These are phyloP conservation scores for Pyricularia grisea DNA, from an alignment of 2,329 filamentous ascomycete species.

Conservation along the genomic window DNA sequence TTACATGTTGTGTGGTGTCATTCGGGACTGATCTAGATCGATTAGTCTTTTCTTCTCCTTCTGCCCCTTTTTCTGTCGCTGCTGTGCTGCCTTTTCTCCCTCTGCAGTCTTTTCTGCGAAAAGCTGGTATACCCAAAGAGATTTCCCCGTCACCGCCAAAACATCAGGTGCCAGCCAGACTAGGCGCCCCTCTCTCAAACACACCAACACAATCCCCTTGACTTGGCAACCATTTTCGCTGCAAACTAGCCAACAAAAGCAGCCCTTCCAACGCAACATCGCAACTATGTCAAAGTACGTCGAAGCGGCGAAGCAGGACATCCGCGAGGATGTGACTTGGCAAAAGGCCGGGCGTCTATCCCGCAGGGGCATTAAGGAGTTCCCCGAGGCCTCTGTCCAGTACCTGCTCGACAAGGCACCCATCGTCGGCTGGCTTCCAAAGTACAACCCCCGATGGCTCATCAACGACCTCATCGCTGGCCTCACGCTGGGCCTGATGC, in stretches of 20 bases:
- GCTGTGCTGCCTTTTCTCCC: neutral
- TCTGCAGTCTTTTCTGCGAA: neutral
- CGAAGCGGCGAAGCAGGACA: conserved; percentile 16
- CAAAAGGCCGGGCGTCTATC: conserved; percentile 21
- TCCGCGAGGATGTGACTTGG: conserved; percentile 27
- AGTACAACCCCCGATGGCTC: conserved; percentile 52
- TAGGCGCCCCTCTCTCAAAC: neutral
- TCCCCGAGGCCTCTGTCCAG: conserved; percentile 42
- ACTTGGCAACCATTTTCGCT: neutral
- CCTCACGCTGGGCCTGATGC: conserved; percentile 48
- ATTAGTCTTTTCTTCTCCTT: neutral
- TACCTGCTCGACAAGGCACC: conserved; percentile 53
- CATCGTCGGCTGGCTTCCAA: conserved; percentile 52
- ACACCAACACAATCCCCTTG: neutral
- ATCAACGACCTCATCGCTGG: conserved; percentile 53
- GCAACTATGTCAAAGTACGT: neutral
- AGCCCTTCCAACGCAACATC: no score
- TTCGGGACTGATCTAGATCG: neutral
- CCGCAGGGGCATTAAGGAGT: conserved; percentile 17
- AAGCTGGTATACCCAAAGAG: neutral
- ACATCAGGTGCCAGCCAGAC: neutral
- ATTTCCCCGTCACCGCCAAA: neutral
- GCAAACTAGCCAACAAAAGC: no score
- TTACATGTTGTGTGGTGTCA: neutral
- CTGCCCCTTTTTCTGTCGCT: neutral